Conservation (phyloP, 805 yeast species). For the Zygosaccharomyces pseudorouxii region DNA sequence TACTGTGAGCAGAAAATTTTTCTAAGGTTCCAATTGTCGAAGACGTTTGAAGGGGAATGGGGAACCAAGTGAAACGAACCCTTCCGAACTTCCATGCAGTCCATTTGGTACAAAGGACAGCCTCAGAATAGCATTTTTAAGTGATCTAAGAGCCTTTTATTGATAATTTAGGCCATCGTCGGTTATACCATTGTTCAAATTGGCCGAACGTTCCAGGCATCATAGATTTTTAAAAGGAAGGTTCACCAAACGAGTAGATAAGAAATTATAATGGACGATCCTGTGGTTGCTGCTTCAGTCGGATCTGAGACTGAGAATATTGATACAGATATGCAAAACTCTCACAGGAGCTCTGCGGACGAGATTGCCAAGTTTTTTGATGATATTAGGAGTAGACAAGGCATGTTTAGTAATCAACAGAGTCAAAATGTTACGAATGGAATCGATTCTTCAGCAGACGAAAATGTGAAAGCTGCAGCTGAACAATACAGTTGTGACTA, state of each 20-base stretch:
- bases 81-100: neutral
- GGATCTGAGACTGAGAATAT: slow-evolving; percentile 6
- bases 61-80: neutral
- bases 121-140: neutral
- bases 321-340: neutral
- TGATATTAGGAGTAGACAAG: slow-evolving; percentile 8
- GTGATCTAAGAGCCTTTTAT: no score
- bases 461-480: neutral
- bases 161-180: neutral
- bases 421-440: neutral
- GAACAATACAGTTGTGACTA: slow-evolving; percentile 18
- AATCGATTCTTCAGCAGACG: neutral
- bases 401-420: slow-evolving; percentile 3
- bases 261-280: slow-evolving; percentile 3
- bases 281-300: slow-evolving; percentile 7
- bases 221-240: no score
- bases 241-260: neutral
- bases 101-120: neutral
- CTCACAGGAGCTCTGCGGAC: slow-evolving; percentile 1
- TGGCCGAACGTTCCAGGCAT: neutral
- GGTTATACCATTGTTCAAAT: neutral
- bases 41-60: neutral
- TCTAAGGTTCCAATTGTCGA: neutral
- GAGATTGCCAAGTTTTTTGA: slow-evolving; percentile 11
- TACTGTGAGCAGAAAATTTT: neutral